phyloP scores from a whole-genome alignment of 2,329 filamentous ascomycete genomes.

The Nemania sp. region DNA sequence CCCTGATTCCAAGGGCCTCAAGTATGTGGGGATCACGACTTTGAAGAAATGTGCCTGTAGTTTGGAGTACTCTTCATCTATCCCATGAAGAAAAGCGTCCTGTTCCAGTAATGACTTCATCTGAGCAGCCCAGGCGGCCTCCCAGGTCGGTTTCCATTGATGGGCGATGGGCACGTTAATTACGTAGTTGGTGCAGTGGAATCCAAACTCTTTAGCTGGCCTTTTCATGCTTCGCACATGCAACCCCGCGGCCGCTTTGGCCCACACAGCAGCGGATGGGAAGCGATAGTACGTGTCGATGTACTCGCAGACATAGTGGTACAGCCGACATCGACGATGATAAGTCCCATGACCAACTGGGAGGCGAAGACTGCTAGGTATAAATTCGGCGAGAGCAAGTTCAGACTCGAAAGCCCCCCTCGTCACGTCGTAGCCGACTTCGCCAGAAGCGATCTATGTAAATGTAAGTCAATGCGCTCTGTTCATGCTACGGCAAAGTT shows the following conservation, averaged over 20 bases:
- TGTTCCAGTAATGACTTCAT: constrained; percentile 27
- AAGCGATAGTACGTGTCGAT: constrained; percentile 35
- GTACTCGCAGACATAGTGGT: constrained; percentile 36
- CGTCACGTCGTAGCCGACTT: constrained; percentile 27
- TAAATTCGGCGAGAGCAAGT: not conserved
- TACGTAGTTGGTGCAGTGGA: constrained; percentile 28
- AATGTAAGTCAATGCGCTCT: not conserved
- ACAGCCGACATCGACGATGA: constrained; percentile 26
- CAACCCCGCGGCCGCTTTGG: constrained; percentile 28
- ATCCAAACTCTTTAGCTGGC: constrained; percentile 34
- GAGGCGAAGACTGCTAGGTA: constrained; percentile 1
- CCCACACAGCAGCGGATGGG: constrained; percentile 27
- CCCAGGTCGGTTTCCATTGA: constrained; percentile 33
- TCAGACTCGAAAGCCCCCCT: constrained; percentile 33
- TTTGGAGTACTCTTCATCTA: constrained; percentile 25
- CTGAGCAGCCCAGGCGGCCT: constrained; percentile 29
- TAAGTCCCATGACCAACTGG: constrained; percentile 29
- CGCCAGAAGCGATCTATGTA: constrained; percentile 15
- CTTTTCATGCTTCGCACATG: constrained; percentile 34
- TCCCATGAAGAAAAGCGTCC: constrained; percentile 24
- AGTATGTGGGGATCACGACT: constrained; percentile 33
- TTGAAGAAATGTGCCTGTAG: constrained; percentile 29
- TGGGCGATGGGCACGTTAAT: constrained; percentile 26
- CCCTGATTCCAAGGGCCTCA: constrained; percentile 32
- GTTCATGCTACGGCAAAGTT: no score